phyloP scores from a whole-genome alignment of 1,139 yeast species.

The Geotrichum klebahnii region DNA sequence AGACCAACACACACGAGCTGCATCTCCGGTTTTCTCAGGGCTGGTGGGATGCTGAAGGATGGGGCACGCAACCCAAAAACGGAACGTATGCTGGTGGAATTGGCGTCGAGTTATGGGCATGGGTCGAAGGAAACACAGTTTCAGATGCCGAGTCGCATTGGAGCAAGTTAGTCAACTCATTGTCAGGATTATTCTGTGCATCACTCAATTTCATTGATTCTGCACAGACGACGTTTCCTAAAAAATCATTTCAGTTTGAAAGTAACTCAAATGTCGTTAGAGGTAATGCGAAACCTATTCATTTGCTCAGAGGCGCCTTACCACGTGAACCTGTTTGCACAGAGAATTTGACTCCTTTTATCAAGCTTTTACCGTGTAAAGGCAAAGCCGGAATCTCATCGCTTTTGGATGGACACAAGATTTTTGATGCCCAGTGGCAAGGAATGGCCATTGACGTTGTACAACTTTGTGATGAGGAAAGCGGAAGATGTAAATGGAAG shows the following conservation, averaged over 20 bases:
- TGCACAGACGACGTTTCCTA: constrained; percentile 72
- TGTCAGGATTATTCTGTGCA: constrained; percentile 94
- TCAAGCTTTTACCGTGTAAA: constrained; percentile 84
- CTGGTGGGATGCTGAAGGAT: constrained; percentile 85
- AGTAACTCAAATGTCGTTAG: constrained; percentile 27
- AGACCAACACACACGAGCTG: constrained; percentile 65
- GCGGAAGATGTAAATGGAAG: constrained; percentile 45
- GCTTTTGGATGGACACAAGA: constrained; percentile 84
- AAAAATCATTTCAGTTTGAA: constrained; percentile 42
- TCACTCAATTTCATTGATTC: constrained; percentile 84
- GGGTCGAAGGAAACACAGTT: constrained; percentile 59
- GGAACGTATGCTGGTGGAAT: constrained; percentile 85
- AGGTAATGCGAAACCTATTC: constrained; percentile 37
- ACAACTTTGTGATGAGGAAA: constrained; percentile 49
- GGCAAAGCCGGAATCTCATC: constrained; percentile 89
- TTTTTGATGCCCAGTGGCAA: constrained; percentile 95
- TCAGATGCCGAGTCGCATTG: constrained; percentile 61
- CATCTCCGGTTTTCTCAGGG: constrained; percentile 90
- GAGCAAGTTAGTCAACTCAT: constrained; percentile 65
- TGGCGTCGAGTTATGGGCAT: constrained; percentile 92
- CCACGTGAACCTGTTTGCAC: constrained; percentile 97
- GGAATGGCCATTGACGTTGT: constrained; percentile 80
- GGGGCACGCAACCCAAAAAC: constrained; percentile 77
- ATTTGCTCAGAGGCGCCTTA: constrained; percentile 73
- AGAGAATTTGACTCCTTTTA: constrained; percentile 90